Conservation (phyloP, 2,329 filamentous ascomycete species). For the Akanthomyces lecanii region DNA sequence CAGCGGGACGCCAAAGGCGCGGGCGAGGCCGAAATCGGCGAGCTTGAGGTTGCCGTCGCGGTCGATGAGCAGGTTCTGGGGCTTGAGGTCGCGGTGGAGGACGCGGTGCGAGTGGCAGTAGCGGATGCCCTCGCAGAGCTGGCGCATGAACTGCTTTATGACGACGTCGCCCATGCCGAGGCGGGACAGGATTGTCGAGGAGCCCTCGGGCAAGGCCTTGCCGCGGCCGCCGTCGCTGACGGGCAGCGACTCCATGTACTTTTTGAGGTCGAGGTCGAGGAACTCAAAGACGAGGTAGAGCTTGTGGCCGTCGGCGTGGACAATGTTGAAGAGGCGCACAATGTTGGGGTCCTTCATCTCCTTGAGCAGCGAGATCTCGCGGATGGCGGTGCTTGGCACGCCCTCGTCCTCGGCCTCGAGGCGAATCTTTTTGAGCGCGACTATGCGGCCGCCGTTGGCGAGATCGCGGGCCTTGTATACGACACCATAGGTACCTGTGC, state of each 20-base stretch:
- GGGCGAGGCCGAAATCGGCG: constrained; percentile 83
- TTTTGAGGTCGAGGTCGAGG: constrained; percentile 87
- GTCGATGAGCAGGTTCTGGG: constrained; percentile 84
- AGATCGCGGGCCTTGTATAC: constrained; percentile 93
- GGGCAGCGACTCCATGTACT: constrained; percentile 90
- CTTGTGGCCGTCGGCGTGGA: constrained; percentile 92
- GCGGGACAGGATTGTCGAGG: constrained; percentile 57
- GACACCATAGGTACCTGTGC: constrained; percentile 82
- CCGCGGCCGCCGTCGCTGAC: constrained; percentile 80
- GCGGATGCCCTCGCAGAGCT: constrained; percentile 76
- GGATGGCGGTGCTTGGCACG: constrained; percentile 87
- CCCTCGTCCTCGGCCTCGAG: constrained; percentile 94
- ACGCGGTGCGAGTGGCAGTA: constrained; percentile 89
- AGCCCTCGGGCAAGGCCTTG: constrained; percentile 77
- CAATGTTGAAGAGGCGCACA: constrained; percentile 82
- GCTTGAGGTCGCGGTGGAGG: constrained; percentile 84
- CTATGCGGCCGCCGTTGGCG: constrained; percentile 74
- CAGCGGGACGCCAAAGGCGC: constrained; percentile 86
- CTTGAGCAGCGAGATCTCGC: constrained; percentile 89
- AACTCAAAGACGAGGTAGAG: constrained; percentile 91
- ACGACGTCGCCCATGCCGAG: constrained; percentile 74
- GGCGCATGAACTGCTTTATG: constrained; percentile 90
- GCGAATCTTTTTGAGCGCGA: constrained; percentile 91
- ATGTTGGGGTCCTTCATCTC: constrained; percentile 93
- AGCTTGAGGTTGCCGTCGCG: constrained; percentile 84